Evolutionary conservation across 352 stramenopile genomes (phyloP).

Genomic region (Phytopythium montanum): DNA sequence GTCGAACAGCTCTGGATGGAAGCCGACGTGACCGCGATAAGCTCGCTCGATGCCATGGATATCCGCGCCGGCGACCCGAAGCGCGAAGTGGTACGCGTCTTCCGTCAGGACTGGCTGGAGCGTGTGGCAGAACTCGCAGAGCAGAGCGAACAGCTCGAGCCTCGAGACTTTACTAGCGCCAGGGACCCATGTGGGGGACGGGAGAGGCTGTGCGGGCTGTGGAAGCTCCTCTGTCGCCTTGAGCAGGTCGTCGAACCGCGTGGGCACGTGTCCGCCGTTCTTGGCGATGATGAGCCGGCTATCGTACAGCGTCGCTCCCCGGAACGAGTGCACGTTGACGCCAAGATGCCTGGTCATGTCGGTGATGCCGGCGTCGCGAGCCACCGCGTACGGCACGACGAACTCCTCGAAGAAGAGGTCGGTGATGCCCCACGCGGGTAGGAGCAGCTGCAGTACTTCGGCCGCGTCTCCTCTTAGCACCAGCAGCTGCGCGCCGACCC

Average conservation of each 20-base stretch:
- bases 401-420: constrained; percentile 69
- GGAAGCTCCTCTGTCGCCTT: constrained; percentile 49
- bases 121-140: constrained; percentile 23
- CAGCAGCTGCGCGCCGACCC: constrained; percentile 33
- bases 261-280: constrained; percentile 38
- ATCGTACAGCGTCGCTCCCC: constrained; percentile 56
- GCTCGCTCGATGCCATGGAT: neutral
- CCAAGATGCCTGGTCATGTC: constrained; percentile 26
- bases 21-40: neutral
- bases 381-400: constrained; percentile 43
- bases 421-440: constrained; percentile 59
- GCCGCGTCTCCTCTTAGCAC: constrained; percentile 59
- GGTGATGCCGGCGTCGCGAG: constrained; percentile 38
- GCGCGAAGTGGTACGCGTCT: neutral
- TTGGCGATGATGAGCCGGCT: constrained; percentile 44
- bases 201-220: constrained; percentile 43
- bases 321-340: constrained; percentile 32
- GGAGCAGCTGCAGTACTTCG: constrained; percentile 42
- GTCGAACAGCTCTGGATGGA: constrained; percentile 20
- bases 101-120: neutral
- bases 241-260: constrained; percentile 51
- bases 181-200: constrained; percentile 21
- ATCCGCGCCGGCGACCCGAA: neutral
- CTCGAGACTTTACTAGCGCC: constrained; percentile 18
- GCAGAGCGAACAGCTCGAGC: constrained; percentile 22